Evolutionary conservation across 495 filamentous ascomycete species (phyloP), one percentile per base, ranked within the genome.

Genomic region (Durotheca rogersii): DNA sequence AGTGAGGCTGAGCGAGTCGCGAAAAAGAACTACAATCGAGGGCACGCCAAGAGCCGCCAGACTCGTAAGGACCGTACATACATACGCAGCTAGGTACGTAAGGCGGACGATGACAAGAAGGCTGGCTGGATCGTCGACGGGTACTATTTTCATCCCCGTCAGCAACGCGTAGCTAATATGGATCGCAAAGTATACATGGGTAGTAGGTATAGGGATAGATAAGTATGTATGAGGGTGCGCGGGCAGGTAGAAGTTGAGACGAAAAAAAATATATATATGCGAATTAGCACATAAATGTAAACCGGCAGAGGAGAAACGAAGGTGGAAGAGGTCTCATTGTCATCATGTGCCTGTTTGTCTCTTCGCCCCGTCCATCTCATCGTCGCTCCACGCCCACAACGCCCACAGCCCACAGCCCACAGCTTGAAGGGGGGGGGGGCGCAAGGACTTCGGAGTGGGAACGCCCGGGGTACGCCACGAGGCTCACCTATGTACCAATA

Each of bases 261-360:
- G 23, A 9, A 27, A 27, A 9, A 27, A 27, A 27, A 27, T 27
- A 9, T n/a, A n/a, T n/a, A n/a, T n/a, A n/a, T n/a, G n/a, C n/a
- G n/a, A n/a, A n/a, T n/a, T n/a, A n/a, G n/a, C n/a, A n/a, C n/a
- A n/a, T n/a, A n/a, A n/a, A n/a, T n/a, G n/a, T n/a, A n/a, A n/a
- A n/a, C n/a, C 4, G 23, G 23, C 23, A 27, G 9, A 27, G 4
- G 23, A 27, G 23, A 27, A 9, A 27, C 4, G 23, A 27, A 27
- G 9, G 9, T 9, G 23, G 9, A 9, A 9, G 23, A 27, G 9
- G 36, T 51, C 46, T 51, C 54, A 51, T 47, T 58, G 54, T 48
- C 48, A 48, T 58, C 54, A 58, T 52, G 47, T 47, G 47, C 42
- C 33, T 40, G 23, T 42, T 38, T 53, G 31, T 47, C 47, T 57